These are phyloP conservation scores for Fusarium graminum DNA, from an alignment of 2,329 filamentous ascomycete species.

Conservation along the genomic window DNA sequence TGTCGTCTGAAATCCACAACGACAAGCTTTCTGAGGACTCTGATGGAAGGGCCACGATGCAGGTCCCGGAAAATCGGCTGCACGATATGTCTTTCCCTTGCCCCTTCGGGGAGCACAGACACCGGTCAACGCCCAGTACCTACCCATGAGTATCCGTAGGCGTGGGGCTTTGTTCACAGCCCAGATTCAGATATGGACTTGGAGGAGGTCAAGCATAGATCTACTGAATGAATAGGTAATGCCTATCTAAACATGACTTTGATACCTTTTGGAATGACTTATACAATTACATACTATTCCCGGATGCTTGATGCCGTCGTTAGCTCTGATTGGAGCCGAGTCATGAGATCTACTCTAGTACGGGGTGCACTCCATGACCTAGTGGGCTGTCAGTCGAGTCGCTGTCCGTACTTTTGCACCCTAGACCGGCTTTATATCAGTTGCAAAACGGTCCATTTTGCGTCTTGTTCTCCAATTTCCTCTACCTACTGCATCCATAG, in stretches of 20 bases:
- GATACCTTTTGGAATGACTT: background rate
- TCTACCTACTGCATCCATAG: no score
- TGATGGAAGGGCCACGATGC: slow-evolving; percentile 40
- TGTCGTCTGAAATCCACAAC: slow-evolving; percentile 16
- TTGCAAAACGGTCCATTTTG: background rate
- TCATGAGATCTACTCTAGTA: slow-evolving; percentile 42
- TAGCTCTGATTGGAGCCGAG: slow-evolving; percentile 32
- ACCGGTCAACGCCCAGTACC: slow-evolving; percentile 17
- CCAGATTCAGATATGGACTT: background rate
- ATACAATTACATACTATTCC: slow-evolving; percentile 33
- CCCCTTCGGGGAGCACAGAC: slow-evolving; percentile 49
- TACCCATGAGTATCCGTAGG: slow-evolving; percentile 12
- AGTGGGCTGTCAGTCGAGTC: background rate
- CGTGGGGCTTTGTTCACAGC: slow-evolving; percentile 26
- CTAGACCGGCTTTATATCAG: background rate
- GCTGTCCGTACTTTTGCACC: slow-evolving; percentile 4
- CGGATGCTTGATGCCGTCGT: slow-evolving; percentile 26
- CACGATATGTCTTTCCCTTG: slow-evolving; percentile 52
- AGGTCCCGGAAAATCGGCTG: slow-evolving; percentile 49
- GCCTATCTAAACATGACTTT: no score
- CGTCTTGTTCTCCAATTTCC: background rate
- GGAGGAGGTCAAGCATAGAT: slow-evolving; percentile 19
- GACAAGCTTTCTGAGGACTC: slow-evolving; percentile 46
- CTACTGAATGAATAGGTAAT: slow-evolving; percentile 9
- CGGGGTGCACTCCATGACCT: slow-evolving; percentile 10